Conservation (phyloP, 805 yeast species). For the Dipodascus albidus region DNA sequence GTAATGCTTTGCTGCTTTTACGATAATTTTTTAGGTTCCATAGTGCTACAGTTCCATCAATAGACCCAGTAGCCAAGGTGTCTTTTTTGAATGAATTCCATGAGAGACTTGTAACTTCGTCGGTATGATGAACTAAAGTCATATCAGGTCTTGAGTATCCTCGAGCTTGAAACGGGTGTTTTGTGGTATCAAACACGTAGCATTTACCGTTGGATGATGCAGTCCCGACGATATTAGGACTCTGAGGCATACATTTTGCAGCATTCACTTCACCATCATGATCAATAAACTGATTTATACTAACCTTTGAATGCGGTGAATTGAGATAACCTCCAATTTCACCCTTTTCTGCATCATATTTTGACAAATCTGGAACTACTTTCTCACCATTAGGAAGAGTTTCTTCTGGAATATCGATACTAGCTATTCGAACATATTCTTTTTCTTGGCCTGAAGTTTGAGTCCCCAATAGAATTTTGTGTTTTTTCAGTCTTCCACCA, state of each 20-base stretch:
- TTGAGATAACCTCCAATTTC: slow-evolving; percentile 23
- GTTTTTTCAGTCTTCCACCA: slow-evolving; percentile 9
- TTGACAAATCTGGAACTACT: slow-evolving; percentile 20
- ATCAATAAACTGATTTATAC: slow-evolving; percentile 45
- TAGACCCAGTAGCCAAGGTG: slow-evolving; percentile 40
- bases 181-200: slow-evolving; percentile 70
- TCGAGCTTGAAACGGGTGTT: slow-evolving; percentile 45
- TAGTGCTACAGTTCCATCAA: slow-evolving; percentile 49
- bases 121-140: slow-evolving; percentile 30
- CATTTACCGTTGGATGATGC: slow-evolving; percentile 55
- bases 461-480: slow-evolving; percentile 48
- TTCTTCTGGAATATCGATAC: slow-evolving; percentile 19
- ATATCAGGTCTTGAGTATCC: slow-evolving; percentile 39
- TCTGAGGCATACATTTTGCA: slow-evolving; percentile 69
- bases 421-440: slow-evolving; percentile 35
- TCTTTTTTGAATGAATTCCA: slow-evolving; percentile 68
- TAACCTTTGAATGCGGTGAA: slow-evolving; percentile 27
- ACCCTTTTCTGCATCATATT: slow-evolving; percentile 28
- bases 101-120: slow-evolving; percentile 49
- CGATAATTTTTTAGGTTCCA: slow-evolving; percentile 51
- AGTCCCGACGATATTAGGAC: slow-evolving; percentile 71
- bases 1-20: slow-evolving; percentile 17
- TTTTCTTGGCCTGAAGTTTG: slow-evolving; percentile 47
- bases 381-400: not conserved
- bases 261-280: slow-evolving; percentile 66